Conservation (phyloP, 169 alveolate genomes). For the Eimeria nieschulzi region DNA sequence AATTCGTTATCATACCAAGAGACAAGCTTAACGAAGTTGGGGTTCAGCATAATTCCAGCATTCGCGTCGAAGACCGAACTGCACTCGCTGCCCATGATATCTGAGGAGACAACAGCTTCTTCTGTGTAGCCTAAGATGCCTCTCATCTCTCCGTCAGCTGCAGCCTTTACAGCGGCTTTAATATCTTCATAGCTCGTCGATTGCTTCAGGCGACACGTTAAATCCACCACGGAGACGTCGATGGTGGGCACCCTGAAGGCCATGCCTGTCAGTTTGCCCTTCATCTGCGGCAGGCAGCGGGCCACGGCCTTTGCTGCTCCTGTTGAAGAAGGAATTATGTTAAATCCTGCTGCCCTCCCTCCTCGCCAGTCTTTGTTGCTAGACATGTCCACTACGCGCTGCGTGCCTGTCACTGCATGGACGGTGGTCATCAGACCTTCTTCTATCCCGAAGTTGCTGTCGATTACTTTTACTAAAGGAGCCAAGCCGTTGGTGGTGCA, state of each 20-base stretch:
- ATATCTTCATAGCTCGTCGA: conserved; percentile 94
- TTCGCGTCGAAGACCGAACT: conserved; percentile 96
- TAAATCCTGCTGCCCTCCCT: conserved; percentile 97
- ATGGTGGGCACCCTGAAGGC: conserved; percentile 99
- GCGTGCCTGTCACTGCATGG: conserved; percentile 98
- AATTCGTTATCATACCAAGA: conserved; percentile 99
- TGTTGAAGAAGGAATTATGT: conserved; percentile 98
- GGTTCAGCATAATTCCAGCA: conserved; percentile 97
- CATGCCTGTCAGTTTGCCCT: conserved; percentile 99
- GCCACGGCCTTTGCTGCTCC: conserved; percentile 99
- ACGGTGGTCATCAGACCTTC: conserved; percentile 99
- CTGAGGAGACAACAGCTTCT: conserved; percentile 96
- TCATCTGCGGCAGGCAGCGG: conserved; percentile 96
- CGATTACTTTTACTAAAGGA: conserved; percentile 96
- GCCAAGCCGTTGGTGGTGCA: conserved; percentile 99
- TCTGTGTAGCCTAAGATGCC: conserved; percentile 97
- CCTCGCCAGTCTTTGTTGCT: conserved; percentile 99
- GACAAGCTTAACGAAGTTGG: conserved; percentile 95
- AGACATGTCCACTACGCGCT: conserved; percentile 97
- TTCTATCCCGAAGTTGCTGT: conserved; percentile 97
- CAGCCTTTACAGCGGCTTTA: conserved; percentile 92
- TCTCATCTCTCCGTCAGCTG: conserved; percentile 89
- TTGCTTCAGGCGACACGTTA: conserved; percentile 95
- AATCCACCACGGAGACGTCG: conserved; percentile 98
- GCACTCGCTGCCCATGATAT: conserved; percentile 93